Conservation (phyloP, 2,329 filamentous ascomycete species). For the Fusarium metavorans region DNA sequence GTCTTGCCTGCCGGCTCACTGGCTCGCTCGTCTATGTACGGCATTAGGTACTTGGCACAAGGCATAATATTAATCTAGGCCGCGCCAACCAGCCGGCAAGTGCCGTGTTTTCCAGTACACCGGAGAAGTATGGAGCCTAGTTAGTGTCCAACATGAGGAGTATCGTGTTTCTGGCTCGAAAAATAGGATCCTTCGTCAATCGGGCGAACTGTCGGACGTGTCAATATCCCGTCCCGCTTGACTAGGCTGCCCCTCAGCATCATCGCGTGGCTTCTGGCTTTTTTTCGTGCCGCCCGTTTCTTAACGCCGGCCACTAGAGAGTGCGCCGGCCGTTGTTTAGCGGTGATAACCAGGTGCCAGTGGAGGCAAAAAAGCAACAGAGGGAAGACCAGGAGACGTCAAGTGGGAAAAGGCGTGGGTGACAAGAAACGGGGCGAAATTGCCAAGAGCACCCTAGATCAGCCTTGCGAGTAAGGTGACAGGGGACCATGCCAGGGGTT, state of each 20-base stretch:
- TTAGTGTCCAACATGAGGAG: neutral
- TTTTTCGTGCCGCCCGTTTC: constrained; percentile 21
- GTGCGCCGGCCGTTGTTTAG: constrained; percentile 4
- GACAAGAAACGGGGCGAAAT: constrained; percentile 17
- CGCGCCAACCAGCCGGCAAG: neutral
- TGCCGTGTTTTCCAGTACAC: neutral
- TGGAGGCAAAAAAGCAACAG: constrained; percentile 5
- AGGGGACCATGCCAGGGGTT: neutral
- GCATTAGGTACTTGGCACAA: neutral
- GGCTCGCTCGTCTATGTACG: neutral
- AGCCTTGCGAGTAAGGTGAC: constrained; percentile 6
- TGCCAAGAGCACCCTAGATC: constrained; percentile 13
- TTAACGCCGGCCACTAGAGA: constrained; percentile 21
- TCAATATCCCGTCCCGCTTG: neutral
- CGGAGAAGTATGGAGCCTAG: neutral
- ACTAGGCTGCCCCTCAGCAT: neutral
- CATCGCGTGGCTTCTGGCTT: neutral
- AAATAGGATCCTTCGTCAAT: neutral
- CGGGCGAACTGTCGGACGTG: neutral
- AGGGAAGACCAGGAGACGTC: neutral
- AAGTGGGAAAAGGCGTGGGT: constrained; percentile 23
- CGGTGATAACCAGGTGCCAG: constrained; percentile 20
- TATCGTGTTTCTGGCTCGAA: neutral
- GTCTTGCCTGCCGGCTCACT: neutral
- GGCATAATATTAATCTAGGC: neutral